phyloP scores from a whole-genome alignment of 2,329 filamentous ascomycete species.

The Arthrobotrys sphaeroides region DNA sequence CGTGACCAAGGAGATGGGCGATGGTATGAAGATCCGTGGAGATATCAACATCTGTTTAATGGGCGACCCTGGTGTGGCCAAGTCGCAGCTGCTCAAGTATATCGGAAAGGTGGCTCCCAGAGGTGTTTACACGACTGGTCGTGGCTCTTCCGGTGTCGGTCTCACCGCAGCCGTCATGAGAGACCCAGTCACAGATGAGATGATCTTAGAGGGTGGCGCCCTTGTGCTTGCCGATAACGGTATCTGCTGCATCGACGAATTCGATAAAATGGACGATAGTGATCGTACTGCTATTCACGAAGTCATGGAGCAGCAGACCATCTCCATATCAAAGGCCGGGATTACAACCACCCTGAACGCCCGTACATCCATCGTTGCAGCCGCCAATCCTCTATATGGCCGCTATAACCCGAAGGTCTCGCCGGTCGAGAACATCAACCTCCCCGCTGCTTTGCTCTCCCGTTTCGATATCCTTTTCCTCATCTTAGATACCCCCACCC shows the following conservation, averaged over 20 bases:
- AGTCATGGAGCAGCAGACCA: conserved; percentile 89
- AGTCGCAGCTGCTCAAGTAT: conserved; percentile 97
- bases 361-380: conserved; percentile 91
- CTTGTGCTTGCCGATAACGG: conserved; percentile 83
- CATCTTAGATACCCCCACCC: conserved; percentile 90
- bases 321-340: conserved; percentile 80
- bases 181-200: conserved; percentile 83
- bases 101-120: conserved; percentile 97
- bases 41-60: conserved; percentile 99
- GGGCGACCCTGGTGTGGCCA: conserved; percentile 99
- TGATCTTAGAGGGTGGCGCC: conserved; percentile 82
- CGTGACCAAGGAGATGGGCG: conserved; percentile 94
- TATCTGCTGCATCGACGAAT: conserved; percentile 86
- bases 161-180: conserved; percentile 84
- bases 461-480: conserved; percentile 98
- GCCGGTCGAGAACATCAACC: conserved; percentile 98
- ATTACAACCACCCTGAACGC: conserved; percentile 95
- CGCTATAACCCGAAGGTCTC: conserved; percentile 98
- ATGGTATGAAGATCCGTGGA: conserved; percentile 98
- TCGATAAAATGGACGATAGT: conserved; percentile 88
- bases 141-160: conserved; percentile 82
- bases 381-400: conserved; percentile 95
- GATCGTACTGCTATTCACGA: conserved; percentile 85
- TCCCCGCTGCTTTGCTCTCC: conserved; percentile 93
- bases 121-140: conserved; percentile 83